These are phyloP conservation scores for Sugiyamaella novakii DNA, from an alignment of 1,139 yeast species.

Conservation along the genomic window DNA sequence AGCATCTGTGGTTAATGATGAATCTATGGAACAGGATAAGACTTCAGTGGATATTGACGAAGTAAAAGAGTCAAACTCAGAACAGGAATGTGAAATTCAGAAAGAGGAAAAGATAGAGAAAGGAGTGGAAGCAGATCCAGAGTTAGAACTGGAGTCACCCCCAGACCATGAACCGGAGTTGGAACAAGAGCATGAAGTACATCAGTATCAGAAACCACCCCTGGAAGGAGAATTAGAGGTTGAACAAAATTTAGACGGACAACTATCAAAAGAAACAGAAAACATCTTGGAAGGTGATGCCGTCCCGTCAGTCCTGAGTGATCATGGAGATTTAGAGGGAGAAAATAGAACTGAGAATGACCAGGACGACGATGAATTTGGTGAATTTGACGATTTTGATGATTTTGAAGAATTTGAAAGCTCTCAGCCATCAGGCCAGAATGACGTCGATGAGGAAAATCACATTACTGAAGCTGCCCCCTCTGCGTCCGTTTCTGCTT, in stretches of 20 bases:
- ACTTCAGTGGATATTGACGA: too few species aligned
- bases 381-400: slow-evolving; percentile 35
- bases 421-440: slow-evolving; percentile 36
- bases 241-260: neutral
- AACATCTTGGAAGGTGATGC: too few species aligned
- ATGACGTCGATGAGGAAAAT: too few species aligned
- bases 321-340: too few species aligned
- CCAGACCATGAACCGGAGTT: neutral
- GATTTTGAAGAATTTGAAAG: slow-evolving; percentile 32
- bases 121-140: neutral
- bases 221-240: too few species aligned
- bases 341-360: neutral
- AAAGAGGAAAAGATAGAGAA: neutral
- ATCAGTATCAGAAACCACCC: too few species aligned
- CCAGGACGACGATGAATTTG: slow-evolving; percentile 5
- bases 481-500: slow-evolving; percentile 2
- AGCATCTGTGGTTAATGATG: too few species aligned
- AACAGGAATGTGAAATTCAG: too few species aligned
- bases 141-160: neutral
- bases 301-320: too few species aligned
- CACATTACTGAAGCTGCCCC: slow-evolving; percentile 9
- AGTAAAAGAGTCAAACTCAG: too few species aligned
- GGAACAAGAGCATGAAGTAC: neutral
- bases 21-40: too few species aligned
- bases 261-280: too few species aligned